Evolutionary conservation across 2,329 filamentous ascomycete species (phyloP).

Genomic region (Aspergillus viridinutans): DNA sequence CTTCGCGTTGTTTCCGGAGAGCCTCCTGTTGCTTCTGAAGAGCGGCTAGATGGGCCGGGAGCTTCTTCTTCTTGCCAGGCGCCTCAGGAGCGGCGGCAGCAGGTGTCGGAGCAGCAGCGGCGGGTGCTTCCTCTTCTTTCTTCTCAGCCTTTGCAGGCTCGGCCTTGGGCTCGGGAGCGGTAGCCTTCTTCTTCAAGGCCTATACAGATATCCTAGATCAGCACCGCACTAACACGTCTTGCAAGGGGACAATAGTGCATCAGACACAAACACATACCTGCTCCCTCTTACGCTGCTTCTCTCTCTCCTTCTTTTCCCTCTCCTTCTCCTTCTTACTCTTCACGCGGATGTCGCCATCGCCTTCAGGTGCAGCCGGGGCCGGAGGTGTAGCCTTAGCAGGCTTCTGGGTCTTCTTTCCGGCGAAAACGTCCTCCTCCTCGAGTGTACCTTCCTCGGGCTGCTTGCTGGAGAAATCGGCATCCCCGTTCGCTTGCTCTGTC

Average conservation of each 20-base stretch:
- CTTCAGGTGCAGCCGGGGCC: constrained; percentile 42
- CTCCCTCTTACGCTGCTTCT: constrained; percentile 98
- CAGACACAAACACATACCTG: constrained; percentile 56
- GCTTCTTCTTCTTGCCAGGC: constrained; percentile 79
- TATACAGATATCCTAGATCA: constrained; percentile 28
- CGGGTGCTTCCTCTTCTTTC: constrained; percentile 47
- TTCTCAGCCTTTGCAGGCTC: constrained; percentile 28
- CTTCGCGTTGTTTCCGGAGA: constrained; percentile 43
- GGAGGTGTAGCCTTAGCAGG: constrained; percentile 48
- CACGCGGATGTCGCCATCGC: constrained; percentile 60
- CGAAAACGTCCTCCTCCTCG: constrained; percentile 84
- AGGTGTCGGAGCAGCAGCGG: constrained; percentile 36
- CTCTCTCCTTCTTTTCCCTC: constrained; percentile 93
- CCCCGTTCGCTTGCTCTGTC: constrained; percentile 35
- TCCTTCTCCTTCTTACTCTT: constrained; percentile 99
- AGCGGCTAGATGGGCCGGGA: constrained; percentile 56
- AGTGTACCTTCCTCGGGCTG: constrained; percentile 75
- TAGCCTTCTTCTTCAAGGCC: constrained; percentile 80
- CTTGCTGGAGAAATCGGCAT: constrained; percentile 56
- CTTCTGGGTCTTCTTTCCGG: constrained; percentile 52
- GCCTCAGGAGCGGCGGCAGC: constrained; percentile 28
- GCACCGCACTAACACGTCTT: neutral
- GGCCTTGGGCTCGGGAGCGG: constrained; percentile 36
- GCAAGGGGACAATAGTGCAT: neutral
- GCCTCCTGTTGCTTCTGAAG: constrained; percentile 48